Base-by-base conservation (phyloP, 495 filamentous ascomycete species). In the Talaromyces trachyspermus region DNA sequence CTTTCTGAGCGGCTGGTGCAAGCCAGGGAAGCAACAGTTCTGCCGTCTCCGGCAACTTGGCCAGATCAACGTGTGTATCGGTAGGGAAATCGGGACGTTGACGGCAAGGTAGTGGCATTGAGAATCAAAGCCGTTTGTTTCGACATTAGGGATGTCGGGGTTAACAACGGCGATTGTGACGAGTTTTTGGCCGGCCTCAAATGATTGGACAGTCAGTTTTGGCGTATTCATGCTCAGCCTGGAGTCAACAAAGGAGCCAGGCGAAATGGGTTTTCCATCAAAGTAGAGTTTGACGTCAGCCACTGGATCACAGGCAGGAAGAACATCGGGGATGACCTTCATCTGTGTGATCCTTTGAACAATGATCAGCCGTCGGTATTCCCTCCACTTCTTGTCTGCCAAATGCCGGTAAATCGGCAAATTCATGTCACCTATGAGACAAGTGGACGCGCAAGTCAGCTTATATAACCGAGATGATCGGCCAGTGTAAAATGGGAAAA, bases 401-500 rank as follows among this genome's bases (percentile, higher is more conserved):
- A 97, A 80, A 61, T 84, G 83, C 30, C 91, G 88, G 72, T 99
- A 99, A 61, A 99, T 86, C 29, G 92, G 94, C 64, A 95, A 92
- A 67, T 79, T 83, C 90, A 96, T 91, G 60, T 96, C 88, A 41
- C 87, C 89, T 95, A 41, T 17, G 46, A 46, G 27, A 10, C 4
- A n/a, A 6, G 17, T 1, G 26, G n/a, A n/a, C n/a, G n/a, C 9
- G 2, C 14, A 8, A 37, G 33, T 15, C 14, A 49, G 14, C 27
- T 14, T 38, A 41, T 30, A 46, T 18, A 35, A 19, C 8, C n/a
- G n/a, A n/a, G n/a, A n/a, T n/a, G n/a, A n/a, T n/a, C n/a, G n/a
- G n/a, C n/a, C n/a, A n/a, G n/a, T n/a, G n/a, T n/a, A 36, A 18
- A 36, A 25, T 18, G 37, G 39, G 15, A 39, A 11, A 14, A 43